Base-by-base conservation (phyloP, 495 filamentous ascomycete genomes). In the Trichoderma reesei region DNA sequence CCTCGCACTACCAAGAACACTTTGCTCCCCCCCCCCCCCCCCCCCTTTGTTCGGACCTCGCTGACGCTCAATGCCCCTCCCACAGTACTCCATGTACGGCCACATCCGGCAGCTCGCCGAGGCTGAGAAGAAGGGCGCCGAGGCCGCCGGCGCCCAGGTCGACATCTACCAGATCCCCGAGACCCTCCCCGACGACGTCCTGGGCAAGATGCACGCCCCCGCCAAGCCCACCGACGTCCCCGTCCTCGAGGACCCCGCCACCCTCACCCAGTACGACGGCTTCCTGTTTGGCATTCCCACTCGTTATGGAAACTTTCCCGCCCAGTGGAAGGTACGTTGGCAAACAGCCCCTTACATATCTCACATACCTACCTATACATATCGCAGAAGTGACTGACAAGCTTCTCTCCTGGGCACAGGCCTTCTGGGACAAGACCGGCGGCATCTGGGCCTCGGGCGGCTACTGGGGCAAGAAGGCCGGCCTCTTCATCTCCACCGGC, bases 241-340 rank as follows among this genome's bases (percentile, higher is more conserved):
- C 41, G 72, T 87, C 62, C 77, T 87, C 69, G 65, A 71, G 8
- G 84, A 88, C 71, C 86, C 91, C 31, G 72, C 79, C 5, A 79
- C 74, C 13, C 85, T 97, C n/a, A 80, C 85, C 66, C 64, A 83
- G 63, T 97, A 94, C 79, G 92, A 98, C 72, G 94, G 81, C 72
- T 87, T 99, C 77, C 87, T 99, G 42, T 83, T 99, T 67, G 95
- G 95, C 69, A 92, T 99, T 76, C 94, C 94, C 38, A 99, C 94
- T n/a, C 88, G 94, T 64, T 99, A 90, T 79, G 94, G 94, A 74
- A 99, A 96, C 85, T 96, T 96, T 83, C 92, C 94, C 46, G 92
- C 88, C 36, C 94, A 98, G 78, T 98, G 89, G 89, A 97, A 92
- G 83, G 73, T 68, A 59, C 33, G 66, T 69, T 3, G 71, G 70